Evolutionary conservation across 2,329 filamentous ascomycete genomes (phyloP).

Genomic region (Monosporascus cannonballus): DNA sequence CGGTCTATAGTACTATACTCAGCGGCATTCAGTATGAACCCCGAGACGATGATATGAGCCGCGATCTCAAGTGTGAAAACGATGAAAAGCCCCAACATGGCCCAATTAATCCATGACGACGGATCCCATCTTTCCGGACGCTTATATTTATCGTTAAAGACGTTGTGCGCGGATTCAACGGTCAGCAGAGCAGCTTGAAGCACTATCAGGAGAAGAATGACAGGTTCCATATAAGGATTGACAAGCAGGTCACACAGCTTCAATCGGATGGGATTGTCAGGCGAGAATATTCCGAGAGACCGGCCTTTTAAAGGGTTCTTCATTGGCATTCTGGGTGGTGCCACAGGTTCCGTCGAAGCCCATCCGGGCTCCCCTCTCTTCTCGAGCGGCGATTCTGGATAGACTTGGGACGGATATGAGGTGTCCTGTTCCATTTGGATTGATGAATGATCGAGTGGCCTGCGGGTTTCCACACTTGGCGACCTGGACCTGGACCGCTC

Average conservation of each 20-base stretch:
- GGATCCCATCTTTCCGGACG: slow-evolving; percentile 60
- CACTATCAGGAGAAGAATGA: slow-evolving; percentile 81
- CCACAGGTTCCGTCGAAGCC: slow-evolving; percentile 21
- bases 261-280: slow-evolving; percentile 68
- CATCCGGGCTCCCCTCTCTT: slow-evolving; percentile 34
- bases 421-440: slow-evolving; percentile 39
- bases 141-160: slow-evolving; percentile 56
- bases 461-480: slow-evolving; percentile 45
- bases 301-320: slow-evolving; percentile 82
- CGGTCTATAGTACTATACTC: slow-evolving; percentile 91
- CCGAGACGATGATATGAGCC: slow-evolving; percentile 84
- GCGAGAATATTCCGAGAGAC: slow-evolving; percentile 76
- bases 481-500: slow-evolving; percentile 56
- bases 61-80: slow-evolving; percentile 85
- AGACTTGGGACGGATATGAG: slow-evolving; percentile 45
- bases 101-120: slow-evolving; percentile 64
- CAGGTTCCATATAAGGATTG: slow-evolving; percentile 78
- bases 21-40: slow-evolving; percentile 80
- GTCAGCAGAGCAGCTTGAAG: slow-evolving; percentile 84
- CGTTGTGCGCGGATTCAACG: slow-evolving; percentile 70
- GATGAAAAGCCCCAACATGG: slow-evolving; percentile 74
- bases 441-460: slow-evolving; percentile 38
- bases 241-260: slow-evolving; percentile 78
- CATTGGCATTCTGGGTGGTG: slow-evolving; percentile 32
- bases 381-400: slow-evolving; percentile 36